Evolutionary conservation across 345 rosid species (phyloP).

Genomic region (Toxicodendron radicans): DNA sequence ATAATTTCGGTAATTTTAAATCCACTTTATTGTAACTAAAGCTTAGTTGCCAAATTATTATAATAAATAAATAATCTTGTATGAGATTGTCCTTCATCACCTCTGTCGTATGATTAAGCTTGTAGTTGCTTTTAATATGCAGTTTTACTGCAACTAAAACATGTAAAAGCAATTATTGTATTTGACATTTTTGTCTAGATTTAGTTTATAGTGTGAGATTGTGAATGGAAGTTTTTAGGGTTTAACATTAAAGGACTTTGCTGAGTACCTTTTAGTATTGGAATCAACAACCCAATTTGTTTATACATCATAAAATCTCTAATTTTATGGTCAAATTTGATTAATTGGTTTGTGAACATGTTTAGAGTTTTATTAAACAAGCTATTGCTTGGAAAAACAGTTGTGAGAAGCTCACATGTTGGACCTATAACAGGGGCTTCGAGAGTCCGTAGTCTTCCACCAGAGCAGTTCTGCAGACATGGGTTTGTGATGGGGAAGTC

Average conservation of each 20-base stretch:
- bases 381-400: not conserved
- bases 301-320: not conserved
- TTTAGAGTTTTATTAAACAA: not conserved
- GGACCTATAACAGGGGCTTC: constrained; percentile 56
- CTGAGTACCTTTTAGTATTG: not conserved
- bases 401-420: not conserved
- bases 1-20: too few species aligned
- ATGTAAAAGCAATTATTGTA: too few species aligned
- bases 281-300: not conserved
- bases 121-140: not conserved
- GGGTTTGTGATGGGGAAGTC: constrained; percentile 90
- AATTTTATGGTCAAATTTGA: not conserved
- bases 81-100: too few species aligned
- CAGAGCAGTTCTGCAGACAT: constrained; percentile 78
- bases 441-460: constrained; percentile 63
- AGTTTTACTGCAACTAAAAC: not conserved
- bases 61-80: too few species aligned
- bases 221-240: not conserved
- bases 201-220: not conserved
- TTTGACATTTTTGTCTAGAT: too few species aligned
- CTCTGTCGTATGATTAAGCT: too few species aligned
- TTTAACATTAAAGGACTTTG: not conserved
- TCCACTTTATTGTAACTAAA: too few species aligned
- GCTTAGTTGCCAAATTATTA: too few species aligned
- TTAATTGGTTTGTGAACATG: not conserved